Evolutionary conservation across 108 stramenopile species (phyloP).

Genomic region (Fragilaria radians): DNA sequence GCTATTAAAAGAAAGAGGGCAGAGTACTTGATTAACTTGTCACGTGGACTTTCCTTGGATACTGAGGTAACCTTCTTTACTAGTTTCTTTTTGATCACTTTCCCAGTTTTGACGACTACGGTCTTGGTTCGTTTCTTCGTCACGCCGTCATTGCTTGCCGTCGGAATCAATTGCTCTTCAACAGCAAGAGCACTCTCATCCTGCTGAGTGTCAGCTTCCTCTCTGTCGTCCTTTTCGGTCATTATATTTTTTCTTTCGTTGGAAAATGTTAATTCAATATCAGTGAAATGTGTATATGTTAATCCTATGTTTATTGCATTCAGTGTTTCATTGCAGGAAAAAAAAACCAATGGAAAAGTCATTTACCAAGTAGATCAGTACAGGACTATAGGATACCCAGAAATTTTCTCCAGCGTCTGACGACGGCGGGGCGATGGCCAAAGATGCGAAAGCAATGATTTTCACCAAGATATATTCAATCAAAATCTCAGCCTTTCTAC

Average conservation of each 20-base stretch:
- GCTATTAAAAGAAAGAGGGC: slow-evolving; percentile 74
- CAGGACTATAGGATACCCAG: too few species aligned
- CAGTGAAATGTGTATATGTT: background rate
- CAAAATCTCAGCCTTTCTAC: too few species aligned
- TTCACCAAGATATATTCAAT: too few species aligned
- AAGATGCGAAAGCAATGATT: too few species aligned
- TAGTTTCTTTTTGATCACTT: slow-evolving; percentile 2
- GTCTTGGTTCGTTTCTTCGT: slow-evolving; percentile 11
- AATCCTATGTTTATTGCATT: background rate
- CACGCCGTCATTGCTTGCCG: background rate
- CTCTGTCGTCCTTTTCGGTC: background rate
- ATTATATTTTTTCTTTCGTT: background rate
- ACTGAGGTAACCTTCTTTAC: background rate
- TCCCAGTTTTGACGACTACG: background rate
- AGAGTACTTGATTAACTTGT: slow-evolving; percentile 64
- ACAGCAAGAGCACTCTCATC: background rate
- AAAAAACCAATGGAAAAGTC: background rate
- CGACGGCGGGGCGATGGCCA: too few species aligned
- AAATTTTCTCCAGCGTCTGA: too few species aligned
- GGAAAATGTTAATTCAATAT: background rate
- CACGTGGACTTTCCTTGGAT: background rate
- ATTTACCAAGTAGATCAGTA: too few species aligned
- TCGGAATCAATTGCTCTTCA: slow-evolving; percentile 1
- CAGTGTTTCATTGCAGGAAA: background rate
- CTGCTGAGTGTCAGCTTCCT: background rate